phyloP scores from a whole-genome alignment of 306 rosid species.

The Citrullus mucosospermus region DNA sequence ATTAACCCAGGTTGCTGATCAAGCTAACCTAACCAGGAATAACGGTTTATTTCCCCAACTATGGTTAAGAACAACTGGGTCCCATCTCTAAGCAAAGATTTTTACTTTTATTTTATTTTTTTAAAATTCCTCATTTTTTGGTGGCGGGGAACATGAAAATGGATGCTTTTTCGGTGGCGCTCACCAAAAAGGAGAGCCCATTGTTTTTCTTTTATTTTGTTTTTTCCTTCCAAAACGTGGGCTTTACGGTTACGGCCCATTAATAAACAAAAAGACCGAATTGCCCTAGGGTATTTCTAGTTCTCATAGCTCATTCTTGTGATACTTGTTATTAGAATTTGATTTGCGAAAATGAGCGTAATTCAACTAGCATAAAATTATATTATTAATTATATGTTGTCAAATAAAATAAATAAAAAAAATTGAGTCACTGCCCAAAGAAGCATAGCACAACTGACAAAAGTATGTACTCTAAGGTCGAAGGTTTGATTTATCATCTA shows the following conservation, averaged over 20 bases:
- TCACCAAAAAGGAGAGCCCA: neutral
- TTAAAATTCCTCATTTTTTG: no score
- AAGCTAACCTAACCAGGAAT: neutral
- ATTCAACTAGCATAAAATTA: no score
- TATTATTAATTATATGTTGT: no score
- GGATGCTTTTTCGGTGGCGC: neutral
- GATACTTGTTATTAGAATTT: no score
- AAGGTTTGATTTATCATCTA: no score
- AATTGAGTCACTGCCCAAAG: no score
- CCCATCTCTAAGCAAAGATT: neutral
- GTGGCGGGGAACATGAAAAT: neutral
- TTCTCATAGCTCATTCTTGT: no score
- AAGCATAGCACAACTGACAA: no score
- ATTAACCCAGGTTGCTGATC: conserved; percentile 31
- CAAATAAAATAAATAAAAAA: no score
- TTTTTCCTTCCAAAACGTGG: neutral
- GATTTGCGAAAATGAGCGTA: no score
- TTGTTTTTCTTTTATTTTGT: neutral
- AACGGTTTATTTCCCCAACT: conserved; percentile 12
- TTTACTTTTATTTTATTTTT: neutral
- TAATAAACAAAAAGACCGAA: neutral
- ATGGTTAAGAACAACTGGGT: conserved; percentile 17
- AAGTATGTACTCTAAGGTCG: no score
- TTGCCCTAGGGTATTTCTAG: neutral
- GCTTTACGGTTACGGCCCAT: neutral